A percentile compares a stretch with the other conserved stretches of the same genome.
Conservation (phyloP, 2,329 filamentous ascomycete genomes). For the Xylariaceae sp. region DNA sequence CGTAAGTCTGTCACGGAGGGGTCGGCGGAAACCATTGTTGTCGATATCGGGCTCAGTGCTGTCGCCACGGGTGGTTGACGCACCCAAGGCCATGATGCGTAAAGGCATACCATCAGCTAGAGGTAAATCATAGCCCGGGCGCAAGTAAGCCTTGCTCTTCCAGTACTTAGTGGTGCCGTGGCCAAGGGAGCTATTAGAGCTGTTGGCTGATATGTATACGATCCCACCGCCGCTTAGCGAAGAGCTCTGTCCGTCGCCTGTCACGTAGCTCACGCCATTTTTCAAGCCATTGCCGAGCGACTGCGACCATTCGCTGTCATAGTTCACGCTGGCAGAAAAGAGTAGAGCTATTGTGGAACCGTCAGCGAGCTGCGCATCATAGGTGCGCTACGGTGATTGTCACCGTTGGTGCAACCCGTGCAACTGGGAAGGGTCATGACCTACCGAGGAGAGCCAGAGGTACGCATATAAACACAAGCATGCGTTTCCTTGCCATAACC, state of each 20-base stretch:
- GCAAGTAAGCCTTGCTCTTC: conserved; percentile 26
- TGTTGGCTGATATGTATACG: conserved; percentile 26
- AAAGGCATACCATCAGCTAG: conserved; percentile 30
- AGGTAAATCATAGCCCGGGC: conserved; percentile 29
- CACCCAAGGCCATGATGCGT: conserved; percentile 32
- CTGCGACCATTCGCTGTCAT: conserved; percentile 28
- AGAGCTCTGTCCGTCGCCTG: conserved; percentile 13
- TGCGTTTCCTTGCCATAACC: conserved; percentile 26
- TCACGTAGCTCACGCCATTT: conserved; percentile 22
- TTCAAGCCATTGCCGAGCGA: conserved; percentile 26
- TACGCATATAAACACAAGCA: conserved; percentile 24
- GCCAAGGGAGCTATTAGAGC: conserved; percentile 15
- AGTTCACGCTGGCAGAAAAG: conserved; percentile 24
- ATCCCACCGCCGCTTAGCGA: conserved; percentile 16
- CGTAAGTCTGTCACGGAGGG: conserved; percentile 32
- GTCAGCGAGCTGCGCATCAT: conserved; percentile 8
- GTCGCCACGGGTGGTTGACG: conserved; percentile 31
- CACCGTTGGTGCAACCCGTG: background rate
- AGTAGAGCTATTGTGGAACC: conserved; percentile 17
- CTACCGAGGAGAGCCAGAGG: conserved; percentile 27
- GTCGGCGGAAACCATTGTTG: conserved; percentile 33
- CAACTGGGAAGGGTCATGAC: background rate
- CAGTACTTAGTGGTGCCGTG: conserved; percentile 23
- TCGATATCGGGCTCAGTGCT: conserved; percentile 28
- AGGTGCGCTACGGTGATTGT: too few species aligned